Conservation (phyloP, 2,329 filamentous ascomycete genomes). For the Torrubiella hemipterigena region DNA sequence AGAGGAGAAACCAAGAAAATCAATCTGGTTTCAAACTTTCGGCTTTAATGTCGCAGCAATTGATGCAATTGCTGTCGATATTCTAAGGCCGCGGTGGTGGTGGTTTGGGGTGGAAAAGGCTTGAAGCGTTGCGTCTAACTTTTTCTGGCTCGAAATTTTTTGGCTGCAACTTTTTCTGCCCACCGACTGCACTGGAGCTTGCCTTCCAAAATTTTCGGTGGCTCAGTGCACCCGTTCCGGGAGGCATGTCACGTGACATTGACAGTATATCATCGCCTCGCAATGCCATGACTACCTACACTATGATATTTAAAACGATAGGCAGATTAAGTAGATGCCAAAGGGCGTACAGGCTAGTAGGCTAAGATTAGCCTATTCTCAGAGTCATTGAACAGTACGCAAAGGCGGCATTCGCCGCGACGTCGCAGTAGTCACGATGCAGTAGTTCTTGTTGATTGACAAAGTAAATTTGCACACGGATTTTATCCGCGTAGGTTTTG, state of each 20-base stretch:
- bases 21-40: neutral
- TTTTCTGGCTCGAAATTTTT: neutral
- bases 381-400: too few species aligned
- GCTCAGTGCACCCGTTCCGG: neutral
- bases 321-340: too few species aligned
- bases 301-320: too few species aligned
- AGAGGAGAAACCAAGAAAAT: neutral
- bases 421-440: too few species aligned
- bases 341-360: too few species aligned
- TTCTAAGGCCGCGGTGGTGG: neutral
- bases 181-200: neutral
- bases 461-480: conserved; percentile 7
- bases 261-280: too few species aligned
- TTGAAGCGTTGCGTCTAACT: neutral
- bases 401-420: too few species aligned
- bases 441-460: conserved; percentile 4
- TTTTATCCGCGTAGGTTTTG: neutral
- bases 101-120: neutral
- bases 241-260: neutral
- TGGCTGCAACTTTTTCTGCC: neutral
- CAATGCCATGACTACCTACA: too few species aligned
- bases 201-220: neutral
- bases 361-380: too few species aligned
- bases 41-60: neutral
- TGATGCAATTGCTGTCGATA: neutral